Percentiles rank a stretch among this genome's conserved stretches.
Conservation (phyloP, 1,284 basidiomycete genomes). For the Irpex sp. region DNA sequence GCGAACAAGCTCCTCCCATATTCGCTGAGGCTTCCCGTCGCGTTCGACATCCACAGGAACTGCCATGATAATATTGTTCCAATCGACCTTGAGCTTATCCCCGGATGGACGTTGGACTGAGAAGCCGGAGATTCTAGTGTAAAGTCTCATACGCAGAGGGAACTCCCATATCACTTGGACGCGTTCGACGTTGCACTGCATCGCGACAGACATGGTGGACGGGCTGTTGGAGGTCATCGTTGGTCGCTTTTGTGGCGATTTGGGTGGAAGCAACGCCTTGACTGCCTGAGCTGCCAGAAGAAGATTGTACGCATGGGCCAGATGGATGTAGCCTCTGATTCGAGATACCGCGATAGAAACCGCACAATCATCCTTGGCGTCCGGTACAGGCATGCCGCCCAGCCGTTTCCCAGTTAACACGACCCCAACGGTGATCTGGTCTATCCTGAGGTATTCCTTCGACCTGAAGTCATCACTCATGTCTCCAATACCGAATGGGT, state of each 20-base stretch:
- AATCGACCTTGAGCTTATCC: conserved; percentile 16
- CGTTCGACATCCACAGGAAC: conserved; percentile 35
- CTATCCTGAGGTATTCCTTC: conserved; percentile 47
- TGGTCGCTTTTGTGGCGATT: background rate
- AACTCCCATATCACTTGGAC: conserved; percentile 44
- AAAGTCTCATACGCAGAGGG: conserved; percentile 39
- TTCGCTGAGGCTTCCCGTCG: conserved; percentile 27
- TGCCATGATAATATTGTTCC: conserved; percentile 38
- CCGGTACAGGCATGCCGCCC: conserved; percentile 11
- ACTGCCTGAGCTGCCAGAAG: conserved; percentile 62
- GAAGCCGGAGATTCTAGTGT: conserved; percentile 42
- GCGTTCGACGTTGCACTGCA: conserved; percentile 24
- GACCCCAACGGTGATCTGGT: conserved; percentile 32
- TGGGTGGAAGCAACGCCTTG: conserved; percentile 34
- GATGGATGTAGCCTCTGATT: conserved; percentile 20
- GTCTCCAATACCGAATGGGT: conserved; percentile 49
- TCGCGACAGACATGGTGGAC: conserved; percentile 18
- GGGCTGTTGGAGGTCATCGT: conserved; percentile 5
- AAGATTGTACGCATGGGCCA: conserved; percentile 71
- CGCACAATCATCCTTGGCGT: conserved; percentile 18
- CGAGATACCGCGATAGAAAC: conserved; percentile 16
- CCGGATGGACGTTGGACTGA: conserved; percentile 18
- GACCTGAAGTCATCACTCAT: conserved; percentile 33
- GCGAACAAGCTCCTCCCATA: conserved; percentile 79
- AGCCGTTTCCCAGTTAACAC: conserved; percentile 29